Conservation (phyloP, 257 asterid genomes). For the Fraxinus cuspidata region DNA sequence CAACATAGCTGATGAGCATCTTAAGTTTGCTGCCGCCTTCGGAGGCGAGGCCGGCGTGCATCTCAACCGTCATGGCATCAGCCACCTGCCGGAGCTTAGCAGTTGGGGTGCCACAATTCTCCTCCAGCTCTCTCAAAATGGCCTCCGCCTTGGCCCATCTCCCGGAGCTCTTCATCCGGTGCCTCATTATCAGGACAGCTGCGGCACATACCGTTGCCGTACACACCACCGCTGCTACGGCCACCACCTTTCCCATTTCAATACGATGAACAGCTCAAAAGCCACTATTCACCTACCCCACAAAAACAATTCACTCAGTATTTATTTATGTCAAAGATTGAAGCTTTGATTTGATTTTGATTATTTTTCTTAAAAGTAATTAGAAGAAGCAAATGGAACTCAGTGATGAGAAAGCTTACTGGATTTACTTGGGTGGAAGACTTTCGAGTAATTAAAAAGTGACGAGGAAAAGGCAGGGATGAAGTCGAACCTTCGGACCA, state of each 20-base stretch:
- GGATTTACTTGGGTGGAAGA: constrained; percentile 12
- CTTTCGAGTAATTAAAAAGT: constrained; percentile 4
- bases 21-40: constrained; percentile 87
- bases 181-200: constrained; percentile 53
- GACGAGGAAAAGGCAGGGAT: constrained; percentile 24
- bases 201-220: constrained; percentile 71
- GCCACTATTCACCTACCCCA: constrained; percentile 18
- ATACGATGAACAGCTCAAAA: background rate
- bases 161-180: constrained; percentile 57
- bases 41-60: constrained; percentile 93
- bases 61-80: constrained; percentile 86
- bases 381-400: background rate
- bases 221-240: constrained; percentile 58
- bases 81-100: constrained; percentile 77
- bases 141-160: constrained; percentile 65
- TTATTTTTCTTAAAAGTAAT: background rate
- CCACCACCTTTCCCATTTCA: constrained; percentile 69
- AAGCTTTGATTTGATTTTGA: constrained; percentile 26
- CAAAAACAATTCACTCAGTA: background rate
- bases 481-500: constrained; percentile 12
- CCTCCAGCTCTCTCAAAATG: constrained; percentile 71
- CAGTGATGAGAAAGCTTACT: background rate
- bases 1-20: constrained; percentile 84
- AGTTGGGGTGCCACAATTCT: constrained; percentile 62
- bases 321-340: constrained; percentile 18